Base-by-base conservation (phyloP, 2,329 filamentous ascomycete genomes). In the Catunica adiposa region DNA sequence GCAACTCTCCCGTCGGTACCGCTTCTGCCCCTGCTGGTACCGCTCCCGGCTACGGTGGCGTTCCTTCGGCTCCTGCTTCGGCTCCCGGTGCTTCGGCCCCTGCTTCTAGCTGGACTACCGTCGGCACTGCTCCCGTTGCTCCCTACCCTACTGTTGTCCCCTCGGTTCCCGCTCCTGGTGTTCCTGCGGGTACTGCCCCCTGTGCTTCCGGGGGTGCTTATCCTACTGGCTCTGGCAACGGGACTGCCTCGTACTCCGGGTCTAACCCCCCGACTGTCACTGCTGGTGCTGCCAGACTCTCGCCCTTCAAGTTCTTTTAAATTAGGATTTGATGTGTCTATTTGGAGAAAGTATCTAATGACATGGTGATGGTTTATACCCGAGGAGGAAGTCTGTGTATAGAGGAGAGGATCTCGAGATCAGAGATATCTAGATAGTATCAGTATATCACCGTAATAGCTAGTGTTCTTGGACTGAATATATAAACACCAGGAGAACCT, bases 281-380 rank as follows among this genome's bases (percentile, higher is more conserved):
- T 22, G 56, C 56, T 50, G 56, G 51, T 1, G 56, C 56, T 20
- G 56, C 56, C 11, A 50, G 56, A 25, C 44, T 48, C 6, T 48
- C 44, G 17, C 44, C 44, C 26, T 48, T 48, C 44, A 48, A 48
- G 17, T 48, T 48, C 20, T 48, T 48, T 22, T 48, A 48, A 25
- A 25, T 48, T 23, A 48, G 3, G 6, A 25, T 9, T 48, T 31
- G 22, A 22, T 26, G 17, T 25, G 23, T 51, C 2, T 1, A 25
- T 25, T n/a, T n/a, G n/a, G n/a, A n/a, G n/a, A 11, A 22, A 48
- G 44, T 48, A 25, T 11, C 15, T 7, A 15, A 14, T 11, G 17
- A 48, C n/a, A n/a, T n/a, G n/a, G 44, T 11, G 44, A 22, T 23
- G 23, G 5, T 23, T 23, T 48, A 25, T 48, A 48, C 17, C 44